These are phyloP conservation scores for Botrytis porri DNA, from an alignment of 2,329 filamentous ascomycete genomes.

Conservation along the genomic window DNA sequence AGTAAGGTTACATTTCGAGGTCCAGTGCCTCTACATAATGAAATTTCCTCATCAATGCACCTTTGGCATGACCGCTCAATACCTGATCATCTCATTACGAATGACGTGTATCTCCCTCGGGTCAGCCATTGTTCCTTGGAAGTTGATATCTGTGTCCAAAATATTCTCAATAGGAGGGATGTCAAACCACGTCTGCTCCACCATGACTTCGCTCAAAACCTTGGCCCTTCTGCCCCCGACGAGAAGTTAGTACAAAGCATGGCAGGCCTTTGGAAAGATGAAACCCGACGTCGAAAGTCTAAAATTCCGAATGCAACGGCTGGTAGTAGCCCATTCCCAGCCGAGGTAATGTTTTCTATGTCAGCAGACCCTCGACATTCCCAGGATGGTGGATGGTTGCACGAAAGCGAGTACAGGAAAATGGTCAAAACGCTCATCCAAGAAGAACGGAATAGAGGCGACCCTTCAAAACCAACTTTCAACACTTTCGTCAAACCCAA, in stretches of 20 bases:
- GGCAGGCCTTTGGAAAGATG: constrained; percentile 89
- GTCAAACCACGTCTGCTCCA: constrained; percentile 76
- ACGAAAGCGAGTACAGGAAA: constrained; percentile 77
- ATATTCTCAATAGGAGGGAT: constrained; percentile 80
- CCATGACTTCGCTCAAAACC: constrained; percentile 78
- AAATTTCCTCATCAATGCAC: constrained; percentile 58
- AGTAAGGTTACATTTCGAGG: constrained; percentile 68
- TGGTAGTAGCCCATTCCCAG: constrained; percentile 72
- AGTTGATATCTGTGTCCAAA: constrained; percentile 82
- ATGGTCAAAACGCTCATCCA: constrained; percentile 61
- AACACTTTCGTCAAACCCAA: constrained; percentile 60
- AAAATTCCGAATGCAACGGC: constrained; percentile 63
- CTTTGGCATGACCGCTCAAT: constrained; percentile 80
- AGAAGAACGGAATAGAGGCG: constrained; percentile 56
- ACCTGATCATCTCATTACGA: constrained; percentile 53
- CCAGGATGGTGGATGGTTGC: constrained; percentile 80
- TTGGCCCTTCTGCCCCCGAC: constrained; percentile 59
- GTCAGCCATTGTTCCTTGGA: constrained; percentile 87
- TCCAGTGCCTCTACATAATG: constrained; percentile 69
- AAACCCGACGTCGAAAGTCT: constrained; percentile 73
- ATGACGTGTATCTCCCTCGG: constrained; percentile 64
- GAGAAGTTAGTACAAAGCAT: constrained; percentile 90
- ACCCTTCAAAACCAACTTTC: constrained; percentile 52
- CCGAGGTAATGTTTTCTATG: constrained; percentile 82
- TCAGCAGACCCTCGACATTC: constrained; percentile 75